phyloP scores from a whole-genome alignment of 176 grass and related monocot species.

The Rhynchospora tenuis region DNA sequence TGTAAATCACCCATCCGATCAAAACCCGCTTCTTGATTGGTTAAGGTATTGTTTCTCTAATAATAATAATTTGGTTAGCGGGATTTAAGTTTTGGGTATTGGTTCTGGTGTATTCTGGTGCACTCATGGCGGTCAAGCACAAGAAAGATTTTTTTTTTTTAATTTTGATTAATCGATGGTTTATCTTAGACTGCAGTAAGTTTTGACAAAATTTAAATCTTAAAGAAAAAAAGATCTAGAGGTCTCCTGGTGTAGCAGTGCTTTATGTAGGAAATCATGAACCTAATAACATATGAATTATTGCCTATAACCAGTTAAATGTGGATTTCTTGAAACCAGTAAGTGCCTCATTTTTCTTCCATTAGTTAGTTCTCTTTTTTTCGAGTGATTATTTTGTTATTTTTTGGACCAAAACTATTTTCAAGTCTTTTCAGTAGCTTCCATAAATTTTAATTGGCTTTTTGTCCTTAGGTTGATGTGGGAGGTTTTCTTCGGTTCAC shows the following conservation, averaged over 20 bases:
- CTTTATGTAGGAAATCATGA: neutral
- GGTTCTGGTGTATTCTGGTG: neutral
- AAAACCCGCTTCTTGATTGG: slow-evolving; percentile 79
- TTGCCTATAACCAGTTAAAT: slow-evolving; percentile 13
- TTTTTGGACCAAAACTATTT: neutral
- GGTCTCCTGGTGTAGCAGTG: neutral
- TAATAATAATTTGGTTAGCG: neutral
- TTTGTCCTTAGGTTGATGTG: slow-evolving; percentile 66
- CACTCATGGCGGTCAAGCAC: neutral
- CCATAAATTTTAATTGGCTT: neutral
- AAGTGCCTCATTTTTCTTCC: slow-evolving; percentile 27
- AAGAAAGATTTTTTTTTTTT: neutral
- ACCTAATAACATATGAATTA: neutral
- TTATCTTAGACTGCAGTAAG: neutral
- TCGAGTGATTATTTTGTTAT: neutral
- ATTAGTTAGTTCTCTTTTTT: no score
- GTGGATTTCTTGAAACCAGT: slow-evolving; percentile 97
- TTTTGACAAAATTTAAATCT: neutral
- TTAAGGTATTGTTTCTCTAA: slow-evolving; percentile 47
- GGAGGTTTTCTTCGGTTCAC: slow-evolving; percentile 81
- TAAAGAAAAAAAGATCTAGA: neutral
- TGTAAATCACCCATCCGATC: slow-evolving; percentile 89
- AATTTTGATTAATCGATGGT: neutral
- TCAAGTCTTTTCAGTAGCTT: neutral
- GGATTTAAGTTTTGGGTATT: neutral